A percentile compares a stretch with the other conserved stretches of the same genome.
phyloP scores from a whole-genome alignment of 805 yeast species.

The Metschnikowia santaceciliae region DNA sequence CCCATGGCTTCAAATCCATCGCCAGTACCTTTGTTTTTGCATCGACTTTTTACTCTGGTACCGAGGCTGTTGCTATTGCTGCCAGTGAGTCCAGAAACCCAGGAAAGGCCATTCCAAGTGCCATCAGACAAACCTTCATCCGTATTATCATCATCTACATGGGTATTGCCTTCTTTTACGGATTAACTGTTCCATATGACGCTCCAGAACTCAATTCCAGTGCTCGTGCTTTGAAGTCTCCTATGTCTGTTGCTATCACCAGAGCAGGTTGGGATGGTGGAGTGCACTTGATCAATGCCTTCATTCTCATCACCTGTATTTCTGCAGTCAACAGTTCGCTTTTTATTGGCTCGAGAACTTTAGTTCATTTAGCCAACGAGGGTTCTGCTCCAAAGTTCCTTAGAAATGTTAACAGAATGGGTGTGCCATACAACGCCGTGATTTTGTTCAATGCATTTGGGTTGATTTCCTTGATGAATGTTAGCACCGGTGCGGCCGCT shows the following conservation, averaged over 20 bases:
- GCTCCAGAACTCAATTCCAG: conserved; percentile 42
- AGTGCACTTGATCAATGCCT: conserved; percentile 55
- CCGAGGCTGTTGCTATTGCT: conserved; percentile 53
- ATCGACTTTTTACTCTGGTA: conserved; percentile 57
- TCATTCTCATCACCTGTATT: conserved; percentile 58
- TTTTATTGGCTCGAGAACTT: conserved; percentile 64
- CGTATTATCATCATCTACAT: conserved; percentile 52
- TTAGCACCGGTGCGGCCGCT: conserved; percentile 54
- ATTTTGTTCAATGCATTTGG: conserved; percentile 52
- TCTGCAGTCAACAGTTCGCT: conserved; percentile 69
- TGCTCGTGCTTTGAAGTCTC: conserved; percentile 40
- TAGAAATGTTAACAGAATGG: conserved; percentile 48
- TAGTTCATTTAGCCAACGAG: conserved; percentile 59
- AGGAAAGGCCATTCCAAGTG: conserved; percentile 51
- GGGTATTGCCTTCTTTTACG: conserved; percentile 52
- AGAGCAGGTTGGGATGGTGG: conserved; percentile 43
- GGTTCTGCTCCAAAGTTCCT: conserved; percentile 58
- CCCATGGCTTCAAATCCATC: conserved; percentile 49
- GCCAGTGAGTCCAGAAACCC: conserved; percentile 65
- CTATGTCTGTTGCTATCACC: conserved; percentile 36
- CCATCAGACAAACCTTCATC: conserved; percentile 53
- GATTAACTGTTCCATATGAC: conserved; percentile 56
- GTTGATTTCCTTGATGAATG: conserved; percentile 51
- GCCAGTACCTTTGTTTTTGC: conserved; percentile 58
- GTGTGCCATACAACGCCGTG: conserved; percentile 63